Percentiles rank a stretch among this genome's conserved stretches.
phyloP scores from a whole-genome alignment of 495 filamentous ascomycete species.

The Coniosporium apollinis region DNA sequence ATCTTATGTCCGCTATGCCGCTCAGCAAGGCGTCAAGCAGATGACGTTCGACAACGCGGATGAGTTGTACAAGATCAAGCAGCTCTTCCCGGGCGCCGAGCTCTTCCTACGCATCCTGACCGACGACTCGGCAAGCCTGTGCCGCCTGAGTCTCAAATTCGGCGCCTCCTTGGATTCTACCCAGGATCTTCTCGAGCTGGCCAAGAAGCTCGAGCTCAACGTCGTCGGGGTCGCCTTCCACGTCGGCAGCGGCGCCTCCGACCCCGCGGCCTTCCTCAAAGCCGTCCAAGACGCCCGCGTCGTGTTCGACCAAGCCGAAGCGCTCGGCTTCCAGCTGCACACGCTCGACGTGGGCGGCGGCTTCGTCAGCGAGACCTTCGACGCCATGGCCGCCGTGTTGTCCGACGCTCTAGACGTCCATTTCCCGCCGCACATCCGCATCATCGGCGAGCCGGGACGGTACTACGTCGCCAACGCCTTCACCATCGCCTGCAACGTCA shows the following conservation, averaged over 20 bases:
- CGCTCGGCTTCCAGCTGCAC: conserved; percentile 62
- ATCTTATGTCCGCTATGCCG: conserved; percentile 83
- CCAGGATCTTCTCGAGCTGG: conserved; percentile 58
- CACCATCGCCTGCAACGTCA: conserved; percentile 82
- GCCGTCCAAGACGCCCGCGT: conserved; percentile 74
- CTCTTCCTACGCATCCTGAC: conserved; percentile 87
- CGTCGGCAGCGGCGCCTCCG: conserved; percentile 87
- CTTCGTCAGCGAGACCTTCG: conserved; percentile 76
- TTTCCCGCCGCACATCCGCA: conserved; percentile 67
- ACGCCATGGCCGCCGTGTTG: conserved; percentile 71
- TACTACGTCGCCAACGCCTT: conserved; percentile 92
- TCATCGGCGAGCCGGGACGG: conserved; percentile 93
- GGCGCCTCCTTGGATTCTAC: conserved; percentile 76
- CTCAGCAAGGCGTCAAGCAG: conserved; percentile 71
- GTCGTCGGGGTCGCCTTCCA: conserved; percentile 96
- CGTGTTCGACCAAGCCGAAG: conserved; percentile 76
- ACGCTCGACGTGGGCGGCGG: conserved; percentile 91
- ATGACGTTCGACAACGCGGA: conserved; percentile 99
- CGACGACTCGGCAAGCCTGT: conserved; percentile 87
- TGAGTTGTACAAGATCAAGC: conserved; percentile 94
- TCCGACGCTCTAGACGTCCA: conserved; percentile 65
- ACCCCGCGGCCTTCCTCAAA: conserved; percentile 72
- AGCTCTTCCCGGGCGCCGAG: conserved; percentile 73
- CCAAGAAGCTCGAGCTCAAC: conserved; percentile 78
- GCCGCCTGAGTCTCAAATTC: conserved; percentile 91